Base-by-base conservation (phyloP, 2,329 filamentous ascomycete species). In the Coniella lustricola region DNA sequence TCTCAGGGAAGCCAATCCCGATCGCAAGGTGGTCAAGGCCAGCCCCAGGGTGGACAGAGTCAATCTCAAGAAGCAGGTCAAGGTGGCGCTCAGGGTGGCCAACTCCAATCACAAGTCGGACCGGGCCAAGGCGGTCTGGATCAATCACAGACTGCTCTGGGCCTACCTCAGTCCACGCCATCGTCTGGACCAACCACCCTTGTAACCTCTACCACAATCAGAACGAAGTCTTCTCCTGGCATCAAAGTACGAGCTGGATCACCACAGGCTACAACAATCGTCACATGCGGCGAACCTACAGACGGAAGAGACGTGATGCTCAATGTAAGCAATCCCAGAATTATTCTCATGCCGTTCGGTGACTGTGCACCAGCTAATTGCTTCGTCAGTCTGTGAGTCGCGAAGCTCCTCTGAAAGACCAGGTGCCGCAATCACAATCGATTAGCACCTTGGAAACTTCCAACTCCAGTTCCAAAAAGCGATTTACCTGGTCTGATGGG, bases 401-500 rank as follows among this genome's bases (percentile, higher is more conserved):
- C 3, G 46, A 51, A 2, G 35, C 41, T 3, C 42, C 47, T 9
- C 36, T 41, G 18, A 39, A 51, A 5, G 37, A 46, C n/a, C 12
- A 50, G 37, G 33, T 44, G 16, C 17, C 42, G 4, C 44, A 37
- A 9, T 39, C 41, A 9, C 41, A 45, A 13, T 39, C 39, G 3
- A 5, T 44, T 9, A 41, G 25, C 2, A 31, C 53, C 10, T 42
- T 44, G 12, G 38, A 52, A 8, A 46, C 54, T 31, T 39, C 42
- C 2, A 51, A 54, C n/a, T 44, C 51, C 46, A 58, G 47, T 14
- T 55, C 59, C 2, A 60, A 60, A 49, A 58, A 56, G 20, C 59
- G 55, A 17, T 62, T 69, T 41, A 58, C 57, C 34, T 69, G 66
- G 49, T 66, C 64, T 5, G 48, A 58, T 20, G 65, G 65, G 5